phyloP scores from a whole-genome alignment of 257 asterid genomes.

The Capsicum chinense region DNA sequence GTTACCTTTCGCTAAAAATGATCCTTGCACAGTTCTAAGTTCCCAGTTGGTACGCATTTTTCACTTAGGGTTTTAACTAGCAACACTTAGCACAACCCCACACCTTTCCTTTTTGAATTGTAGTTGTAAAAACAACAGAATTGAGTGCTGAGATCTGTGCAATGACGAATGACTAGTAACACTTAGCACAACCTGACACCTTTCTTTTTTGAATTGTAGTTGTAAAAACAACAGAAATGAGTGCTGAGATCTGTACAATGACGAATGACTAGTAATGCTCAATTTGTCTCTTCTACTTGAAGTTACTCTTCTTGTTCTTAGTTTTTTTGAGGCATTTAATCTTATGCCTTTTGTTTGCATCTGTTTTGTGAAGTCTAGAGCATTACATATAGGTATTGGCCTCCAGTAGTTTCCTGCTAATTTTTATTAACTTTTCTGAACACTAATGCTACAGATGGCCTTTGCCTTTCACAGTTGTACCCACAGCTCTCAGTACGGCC shows the following conservation, averaged over 20 bases:
- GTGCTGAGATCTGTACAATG: background rate
- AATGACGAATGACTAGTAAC: background rate
- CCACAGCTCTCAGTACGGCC: conserved; percentile 96
- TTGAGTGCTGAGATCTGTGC: background rate
- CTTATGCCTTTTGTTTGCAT: background rate
- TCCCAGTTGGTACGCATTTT: background rate
- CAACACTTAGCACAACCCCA: background rate
- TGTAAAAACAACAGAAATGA: conserved; percentile 4
- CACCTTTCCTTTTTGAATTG: background rate
- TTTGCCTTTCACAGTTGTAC: conserved; percentile 99
- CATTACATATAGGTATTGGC: background rate
- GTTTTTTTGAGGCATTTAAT: background rate
- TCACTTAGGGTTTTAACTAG: background rate
- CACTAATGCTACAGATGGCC: conserved; percentile 95
- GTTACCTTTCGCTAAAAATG: background rate
- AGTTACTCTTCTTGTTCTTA: background rate
- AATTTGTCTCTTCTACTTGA: background rate
- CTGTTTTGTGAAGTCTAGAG: background rate
- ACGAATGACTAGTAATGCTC: background rate
- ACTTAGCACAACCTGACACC: background rate
- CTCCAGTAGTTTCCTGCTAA: conserved; percentile 34
- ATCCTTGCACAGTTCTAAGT: background rate
- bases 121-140: background rate
- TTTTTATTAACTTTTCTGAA: conserved; percentile 70
- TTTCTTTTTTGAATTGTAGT: background rate